Percentiles rank a stretch among this genome's conserved stretches.
Evolutionary conservation across 768 basidiomycete genomes (phyloP).

Genomic region (Suillus discolor): DNA sequence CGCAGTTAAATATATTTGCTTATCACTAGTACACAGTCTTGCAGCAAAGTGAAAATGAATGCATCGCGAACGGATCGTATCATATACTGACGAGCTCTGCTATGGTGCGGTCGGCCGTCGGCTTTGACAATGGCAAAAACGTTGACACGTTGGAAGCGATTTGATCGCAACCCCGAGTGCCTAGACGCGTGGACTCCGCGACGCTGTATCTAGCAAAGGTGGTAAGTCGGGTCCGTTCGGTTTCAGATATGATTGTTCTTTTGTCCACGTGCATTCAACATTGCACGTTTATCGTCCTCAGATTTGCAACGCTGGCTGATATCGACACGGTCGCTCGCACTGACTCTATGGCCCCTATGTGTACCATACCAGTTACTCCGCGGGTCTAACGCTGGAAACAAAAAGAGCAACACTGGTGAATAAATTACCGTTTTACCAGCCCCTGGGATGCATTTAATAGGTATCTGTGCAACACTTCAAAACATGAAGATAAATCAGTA

Average conservation of each 20-base stretch:
- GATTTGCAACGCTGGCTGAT: constrained; percentile 1
- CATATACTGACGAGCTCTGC: background rate
- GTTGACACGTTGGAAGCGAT: constrained; percentile 8
- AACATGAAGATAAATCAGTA: constrained; percentile 9
- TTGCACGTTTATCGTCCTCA: background rate
- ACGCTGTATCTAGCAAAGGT: background rate
- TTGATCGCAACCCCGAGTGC: background rate
- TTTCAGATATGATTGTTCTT: background rate
- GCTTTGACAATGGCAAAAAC: background rate
- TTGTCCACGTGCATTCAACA: background rate
- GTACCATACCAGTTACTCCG: background rate
- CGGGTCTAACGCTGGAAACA: background rate
- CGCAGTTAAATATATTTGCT: background rate
- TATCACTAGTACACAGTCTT: background rate
- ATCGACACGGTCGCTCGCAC: background rate
- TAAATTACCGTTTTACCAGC: background rate
- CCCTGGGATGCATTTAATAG: background rate
- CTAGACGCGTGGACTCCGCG: background rate
- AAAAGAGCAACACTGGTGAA: background rate
- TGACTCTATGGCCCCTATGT: background rate
- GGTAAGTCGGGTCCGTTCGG: constrained; percentile 3
- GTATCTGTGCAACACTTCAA: background rate
- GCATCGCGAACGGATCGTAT: background rate
- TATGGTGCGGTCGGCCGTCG: background rate
- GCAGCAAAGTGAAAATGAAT: background rate